Conservation (phyloP, 306 rosid species). For the Cicer judaicum region DNA sequence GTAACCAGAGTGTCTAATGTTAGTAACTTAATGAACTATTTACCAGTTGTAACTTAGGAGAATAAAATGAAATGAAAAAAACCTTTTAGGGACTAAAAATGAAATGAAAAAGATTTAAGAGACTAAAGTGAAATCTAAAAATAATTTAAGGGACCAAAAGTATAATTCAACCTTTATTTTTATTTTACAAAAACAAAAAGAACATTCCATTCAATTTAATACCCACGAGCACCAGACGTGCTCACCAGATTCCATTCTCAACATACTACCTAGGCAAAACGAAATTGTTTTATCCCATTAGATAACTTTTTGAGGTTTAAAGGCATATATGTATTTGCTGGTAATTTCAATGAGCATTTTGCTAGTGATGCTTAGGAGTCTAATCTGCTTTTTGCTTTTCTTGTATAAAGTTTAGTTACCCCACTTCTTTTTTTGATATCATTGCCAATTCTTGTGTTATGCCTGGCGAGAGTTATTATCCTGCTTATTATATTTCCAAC, state of each 20-base stretch:
- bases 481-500: slow-evolving; percentile 45
- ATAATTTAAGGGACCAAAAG: too few species aligned
- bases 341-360: slow-evolving; percentile 35
- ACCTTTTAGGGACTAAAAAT: too few species aligned
- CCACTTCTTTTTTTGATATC: slow-evolving; percentile 22
- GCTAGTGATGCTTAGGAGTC: slow-evolving; percentile 31
- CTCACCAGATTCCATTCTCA: slow-evolving; percentile 74
- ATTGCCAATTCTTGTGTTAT: slow-evolving; percentile 35
- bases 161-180: too few species aligned
- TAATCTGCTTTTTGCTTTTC: slow-evolving; percentile 35
- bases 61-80: too few species aligned
- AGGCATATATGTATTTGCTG: neutral
- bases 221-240: too few species aligned
- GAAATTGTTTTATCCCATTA: slow-evolving; percentile 83
- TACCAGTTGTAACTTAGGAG: too few species aligned
- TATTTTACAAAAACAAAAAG: too few species aligned
- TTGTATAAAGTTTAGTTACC: slow-evolving; percentile 40
- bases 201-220: too few species aligned
- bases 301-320: slow-evolving; percentile 26
- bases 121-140: too few species aligned
- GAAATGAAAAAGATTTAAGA: too few species aligned
- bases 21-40: too few species aligned
- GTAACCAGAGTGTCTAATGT: too few species aligned
- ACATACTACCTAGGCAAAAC: slow-evolving; percentile 81
- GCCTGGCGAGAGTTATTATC: slow-evolving; percentile 22